phyloP scores from a whole-genome alignment of 2,329 filamentous ascomycete genomes.

The Elsinoe ampelina region DNA sequence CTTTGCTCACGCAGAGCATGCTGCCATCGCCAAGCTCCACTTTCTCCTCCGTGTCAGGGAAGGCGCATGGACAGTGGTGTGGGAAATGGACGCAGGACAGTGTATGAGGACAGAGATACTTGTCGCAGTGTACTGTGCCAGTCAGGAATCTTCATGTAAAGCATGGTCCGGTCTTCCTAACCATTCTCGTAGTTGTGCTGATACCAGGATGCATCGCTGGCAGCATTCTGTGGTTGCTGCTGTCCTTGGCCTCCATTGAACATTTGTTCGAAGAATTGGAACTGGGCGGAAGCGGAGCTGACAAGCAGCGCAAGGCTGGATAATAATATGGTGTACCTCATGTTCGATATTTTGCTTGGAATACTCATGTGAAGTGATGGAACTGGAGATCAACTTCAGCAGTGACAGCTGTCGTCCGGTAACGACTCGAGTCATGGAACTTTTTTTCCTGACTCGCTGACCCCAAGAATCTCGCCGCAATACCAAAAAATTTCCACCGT shows the following conservation, averaged over 20 bases:
- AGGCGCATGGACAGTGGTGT: slow-evolving; percentile 92
- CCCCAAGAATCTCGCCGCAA: not conserved
- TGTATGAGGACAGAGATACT: slow-evolving; percentile 90
- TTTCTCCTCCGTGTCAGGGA: slow-evolving; percentile 55
- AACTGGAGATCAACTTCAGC: not conserved
- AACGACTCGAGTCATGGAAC: not conserved
- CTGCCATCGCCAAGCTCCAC: slow-evolving; percentile 63
- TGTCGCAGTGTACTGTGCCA: slow-evolving; percentile 65
- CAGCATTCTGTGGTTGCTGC: slow-evolving; percentile 64
- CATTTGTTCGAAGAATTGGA: slow-evolving; percentile 98
- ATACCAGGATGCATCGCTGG: slow-evolving; percentile 77
- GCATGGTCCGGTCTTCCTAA: slow-evolving; percentile 29
- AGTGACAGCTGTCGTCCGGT: not conserved
- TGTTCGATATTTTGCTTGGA: not conserved
- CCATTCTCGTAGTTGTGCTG: slow-evolving; percentile 59
- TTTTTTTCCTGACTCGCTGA: not conserved
- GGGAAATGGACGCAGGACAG: slow-evolving; percentile 93
- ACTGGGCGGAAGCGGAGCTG: slow-evolving; percentile 61
- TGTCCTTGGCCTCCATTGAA: slow-evolving; percentile 57
- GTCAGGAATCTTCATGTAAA: not conserved
- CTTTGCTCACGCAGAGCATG: slow-evolving; percentile 64
- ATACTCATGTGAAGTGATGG: not conserved
- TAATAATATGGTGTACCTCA: slow-evolving; percentile 19
- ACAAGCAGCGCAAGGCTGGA: slow-evolving; percentile 49
- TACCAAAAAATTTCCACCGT: not conserved